phyloP scores from a whole-genome alignment of 768 basidiomycete species.

The Naganishia antarctica region DNA sequence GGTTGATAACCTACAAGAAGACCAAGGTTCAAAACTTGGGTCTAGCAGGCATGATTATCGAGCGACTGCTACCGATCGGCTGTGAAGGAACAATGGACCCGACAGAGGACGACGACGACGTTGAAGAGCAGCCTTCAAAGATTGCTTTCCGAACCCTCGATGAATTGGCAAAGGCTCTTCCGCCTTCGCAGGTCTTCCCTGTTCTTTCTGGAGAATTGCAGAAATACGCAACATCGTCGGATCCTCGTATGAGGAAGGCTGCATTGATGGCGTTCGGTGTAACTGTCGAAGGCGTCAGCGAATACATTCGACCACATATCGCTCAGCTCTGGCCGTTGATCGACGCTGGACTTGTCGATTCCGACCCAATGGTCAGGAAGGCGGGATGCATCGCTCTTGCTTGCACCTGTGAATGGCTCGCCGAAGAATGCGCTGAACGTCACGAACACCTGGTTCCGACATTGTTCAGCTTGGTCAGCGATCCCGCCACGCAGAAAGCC shows the following conservation, averaged over 20 bases:
- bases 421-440: slow-evolving; percentile 80
- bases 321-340: slow-evolving; percentile 87
- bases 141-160: slow-evolving; percentile 86
- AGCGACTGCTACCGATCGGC: slow-evolving; percentile 87
- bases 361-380: slow-evolving; percentile 79
- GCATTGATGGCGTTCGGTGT: slow-evolving; percentile 95
- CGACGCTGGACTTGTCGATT: slow-evolving; percentile 77
- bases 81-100: slow-evolving; percentile 92
- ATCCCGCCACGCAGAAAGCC: slow-evolving; percentile 75
- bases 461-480: slow-evolving; percentile 84
- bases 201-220: slow-evolving; percentile 75
- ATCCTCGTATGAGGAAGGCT: slow-evolving; percentile 75
- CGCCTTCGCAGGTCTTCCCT: slow-evolving; percentile 93
- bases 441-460: slow-evolving; percentile 80
- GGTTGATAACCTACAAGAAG: slow-evolving; percentile 99
- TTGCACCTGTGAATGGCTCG: slow-evolving; percentile 94
- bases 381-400: slow-evolving; percentile 94
- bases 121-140: slow-evolving; percentile 45
- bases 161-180: slow-evolving; percentile 81
- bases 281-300: slow-evolving; percentile 92
- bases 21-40: slow-evolving; percentile 81
- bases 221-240: slow-evolving; percentile 74
- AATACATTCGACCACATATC: slow-evolving; percentile 94
- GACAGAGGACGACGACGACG: slow-evolving; percentile 60
- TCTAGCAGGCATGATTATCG: slow-evolving; percentile 77